Percentiles rank a stretch among this genome's conserved stretches.
phyloP scores from a whole-genome alignment of 2,329 filamentous ascomycete species.

The Hymenoscyphus salicellus region DNA sequence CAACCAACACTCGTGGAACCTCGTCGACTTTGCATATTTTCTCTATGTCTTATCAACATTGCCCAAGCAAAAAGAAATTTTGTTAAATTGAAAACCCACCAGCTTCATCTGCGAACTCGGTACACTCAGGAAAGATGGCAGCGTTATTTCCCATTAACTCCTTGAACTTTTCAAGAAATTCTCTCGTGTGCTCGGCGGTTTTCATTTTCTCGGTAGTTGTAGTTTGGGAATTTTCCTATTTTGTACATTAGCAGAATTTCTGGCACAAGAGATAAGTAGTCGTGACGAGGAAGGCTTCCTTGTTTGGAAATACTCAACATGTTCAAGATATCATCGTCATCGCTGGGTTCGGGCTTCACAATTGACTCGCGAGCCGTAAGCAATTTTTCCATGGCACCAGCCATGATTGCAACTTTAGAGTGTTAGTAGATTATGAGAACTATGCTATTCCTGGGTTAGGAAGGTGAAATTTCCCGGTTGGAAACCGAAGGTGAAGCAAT shows the following conservation, averaged over 20 bases:
- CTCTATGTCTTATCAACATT: neutral
- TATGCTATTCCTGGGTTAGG: neutral
- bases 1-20: constrained; percentile 11
- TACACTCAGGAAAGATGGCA: neutral
- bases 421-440: neutral
- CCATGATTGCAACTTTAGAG: neutral
- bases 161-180: neutral
- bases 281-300: too few species aligned
- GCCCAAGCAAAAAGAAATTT: neutral
- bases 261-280: neutral
- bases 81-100: neutral
- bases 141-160: neutral
- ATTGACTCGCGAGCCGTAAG: neutral
- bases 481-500: neutral
- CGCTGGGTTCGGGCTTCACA: neutral
- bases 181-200: neutral
- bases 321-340: neutral
- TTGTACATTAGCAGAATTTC: neutral
- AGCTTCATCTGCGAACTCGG: neutral
- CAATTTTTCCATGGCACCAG: neutral
- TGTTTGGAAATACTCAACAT: neutral
- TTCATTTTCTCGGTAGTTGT: neutral
- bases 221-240: neutral
- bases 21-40: neutral
- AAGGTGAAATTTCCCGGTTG: neutral